A percentile compares a stretch with the other conserved stretches of the same genome.
Evolutionary conservation across 2,329 filamentous ascomycete genomes (phyloP).

Genomic region (Coleophoma crateriformis): DNA sequence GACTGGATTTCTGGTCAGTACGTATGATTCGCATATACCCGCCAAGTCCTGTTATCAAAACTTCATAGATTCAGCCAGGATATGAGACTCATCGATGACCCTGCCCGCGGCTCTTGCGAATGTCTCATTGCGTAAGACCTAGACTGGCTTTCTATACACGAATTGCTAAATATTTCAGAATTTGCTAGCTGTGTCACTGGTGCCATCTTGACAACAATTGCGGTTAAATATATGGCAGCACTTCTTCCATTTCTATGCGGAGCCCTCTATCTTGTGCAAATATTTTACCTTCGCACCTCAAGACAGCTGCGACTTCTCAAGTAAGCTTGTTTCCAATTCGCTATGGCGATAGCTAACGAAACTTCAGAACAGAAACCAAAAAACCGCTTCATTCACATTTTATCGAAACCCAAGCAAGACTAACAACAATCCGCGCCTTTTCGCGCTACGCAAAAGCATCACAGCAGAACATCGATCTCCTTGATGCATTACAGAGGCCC

Average conservation of each 20-base stretch:
- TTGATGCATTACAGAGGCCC: slow-evolving; percentile 49
- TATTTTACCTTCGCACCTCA: slow-evolving; percentile 39
- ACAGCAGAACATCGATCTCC: slow-evolving; percentile 33
- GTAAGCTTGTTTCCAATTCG: background rate
- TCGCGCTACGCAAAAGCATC: slow-evolving; percentile 28
- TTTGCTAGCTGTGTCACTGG: slow-evolving; percentile 19
- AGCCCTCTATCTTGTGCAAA: slow-evolving; percentile 37
- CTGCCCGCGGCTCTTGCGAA: slow-evolving; percentile 13
- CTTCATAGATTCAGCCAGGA: slow-evolving; percentile 41
- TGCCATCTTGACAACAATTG: slow-evolving; percentile 22
- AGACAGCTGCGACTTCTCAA: slow-evolving; percentile 41
- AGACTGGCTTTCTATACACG: no score
- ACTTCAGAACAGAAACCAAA: slow-evolving; percentile 26
- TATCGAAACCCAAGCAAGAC: slow-evolving; percentile 35
- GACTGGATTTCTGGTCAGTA: slow-evolving; percentile 36
- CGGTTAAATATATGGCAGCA: slow-evolving; percentile 32
- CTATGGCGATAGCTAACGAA: background rate
- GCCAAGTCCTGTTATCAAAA: slow-evolving; percentile 34
- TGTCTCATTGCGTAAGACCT: background rate
- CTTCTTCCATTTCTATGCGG: slow-evolving; percentile 33
- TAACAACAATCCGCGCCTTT: slow-evolving; percentile 39
- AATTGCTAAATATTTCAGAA: slow-evolving; percentile 16
- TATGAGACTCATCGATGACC: slow-evolving; percentile 20
- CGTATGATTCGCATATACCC: slow-evolving; percentile 36
- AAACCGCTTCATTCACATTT: slow-evolving; percentile 40